Evolutionary conservation across 2,329 filamentous ascomycete species (phyloP).

Genomic region (Whalleya microplaca): DNA sequence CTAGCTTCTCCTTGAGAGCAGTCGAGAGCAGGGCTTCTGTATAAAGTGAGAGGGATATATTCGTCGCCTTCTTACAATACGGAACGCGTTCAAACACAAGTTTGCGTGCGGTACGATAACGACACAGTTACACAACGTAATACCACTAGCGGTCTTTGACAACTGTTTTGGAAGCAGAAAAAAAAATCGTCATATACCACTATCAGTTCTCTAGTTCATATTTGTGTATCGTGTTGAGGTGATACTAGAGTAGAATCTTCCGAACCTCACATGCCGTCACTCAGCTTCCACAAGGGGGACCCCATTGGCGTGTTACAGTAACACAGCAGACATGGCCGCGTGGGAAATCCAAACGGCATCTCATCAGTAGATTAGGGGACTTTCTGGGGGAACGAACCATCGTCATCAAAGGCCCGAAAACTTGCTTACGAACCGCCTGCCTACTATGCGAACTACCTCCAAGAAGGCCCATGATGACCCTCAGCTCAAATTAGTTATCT

Average conservation of each 20-base stretch:
- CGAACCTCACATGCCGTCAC: neutral
- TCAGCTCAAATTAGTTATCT: neutral
- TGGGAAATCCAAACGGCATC: too few relatives aligned
- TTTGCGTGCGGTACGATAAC: slow-evolving; percentile 29
- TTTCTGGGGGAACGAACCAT: too few relatives aligned
- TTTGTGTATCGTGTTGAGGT: neutral
- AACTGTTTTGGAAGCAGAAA: too few relatives aligned
- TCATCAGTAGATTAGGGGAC: too few relatives aligned
- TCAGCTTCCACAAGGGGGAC: neutral
- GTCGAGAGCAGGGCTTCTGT: slow-evolving; percentile 4
- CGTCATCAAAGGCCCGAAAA: too few relatives aligned
- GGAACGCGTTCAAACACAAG: slow-evolving; percentile 19
- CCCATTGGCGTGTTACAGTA: neutral
- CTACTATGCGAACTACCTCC: too few relatives aligned
- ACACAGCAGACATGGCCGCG: neutral
- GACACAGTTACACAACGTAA: slow-evolving; percentile 28
- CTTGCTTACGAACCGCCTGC: too few relatives aligned
- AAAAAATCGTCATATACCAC: too few relatives aligned
- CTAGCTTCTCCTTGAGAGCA: slow-evolving; percentile 20
- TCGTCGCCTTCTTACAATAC: slow-evolving; percentile 27
- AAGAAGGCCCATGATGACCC: too few relatives aligned
- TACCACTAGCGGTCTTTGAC: slow-evolving; percentile 12
- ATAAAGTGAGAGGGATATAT: slow-evolving; percentile 15
- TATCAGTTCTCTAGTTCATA: neutral
- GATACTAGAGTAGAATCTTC: neutral